phyloP scores from a whole-genome alignment of 768 basidiomycete species.

The Rhizopogon vesiculosus region DNA sequence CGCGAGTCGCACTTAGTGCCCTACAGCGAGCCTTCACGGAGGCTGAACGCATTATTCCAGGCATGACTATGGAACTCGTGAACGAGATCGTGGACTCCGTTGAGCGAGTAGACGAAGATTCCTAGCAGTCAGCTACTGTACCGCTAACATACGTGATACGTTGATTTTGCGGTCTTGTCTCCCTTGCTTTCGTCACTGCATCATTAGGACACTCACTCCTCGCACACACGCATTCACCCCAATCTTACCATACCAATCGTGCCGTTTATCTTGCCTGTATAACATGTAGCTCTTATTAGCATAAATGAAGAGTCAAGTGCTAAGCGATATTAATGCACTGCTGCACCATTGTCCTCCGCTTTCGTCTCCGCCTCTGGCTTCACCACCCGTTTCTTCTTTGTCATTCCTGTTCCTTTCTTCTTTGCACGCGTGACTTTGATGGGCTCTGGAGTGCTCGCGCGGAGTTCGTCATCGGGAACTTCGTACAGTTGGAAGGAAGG shows the following conservation, averaged over 20 bases:
- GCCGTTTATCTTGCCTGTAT: constrained; percentile 17
- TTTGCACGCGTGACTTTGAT: constrained; percentile 74
- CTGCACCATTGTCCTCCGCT: not conserved
- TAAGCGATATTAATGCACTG: not conserved
- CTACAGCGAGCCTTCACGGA: constrained; percentile 92
- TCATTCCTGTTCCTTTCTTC: constrained; percentile 46
- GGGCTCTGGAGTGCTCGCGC: constrained; percentile 57
- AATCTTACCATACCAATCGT: constrained; percentile 11
- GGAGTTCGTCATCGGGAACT: constrained; percentile 39
- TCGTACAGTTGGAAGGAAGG: constrained; percentile 52
- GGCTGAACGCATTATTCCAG: constrained; percentile 93
- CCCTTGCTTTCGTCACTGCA: constrained; percentile 12
- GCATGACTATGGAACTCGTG: constrained; percentile 87
- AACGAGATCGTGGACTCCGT: constrained; percentile 94
- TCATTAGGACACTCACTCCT: constrained; percentile 5
- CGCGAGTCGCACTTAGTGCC: constrained; percentile 77
- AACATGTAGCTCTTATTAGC: constrained; percentile 18
- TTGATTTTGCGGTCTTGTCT: constrained; percentile 16
- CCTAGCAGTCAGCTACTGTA: constrained; percentile 28
- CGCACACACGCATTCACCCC: constrained; percentile 10
- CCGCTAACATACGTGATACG: constrained; percentile 8
- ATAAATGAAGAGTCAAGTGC: not conserved
- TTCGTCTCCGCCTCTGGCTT: constrained; percentile 11
- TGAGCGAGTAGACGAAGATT: constrained; percentile 81
- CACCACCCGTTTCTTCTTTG: constrained; percentile 65